These are phyloP conservation scores for Staphylotrichum tortipilum DNA, from an alignment of 495 filamentous ascomycete genomes.

Conservation along the genomic window DNA sequence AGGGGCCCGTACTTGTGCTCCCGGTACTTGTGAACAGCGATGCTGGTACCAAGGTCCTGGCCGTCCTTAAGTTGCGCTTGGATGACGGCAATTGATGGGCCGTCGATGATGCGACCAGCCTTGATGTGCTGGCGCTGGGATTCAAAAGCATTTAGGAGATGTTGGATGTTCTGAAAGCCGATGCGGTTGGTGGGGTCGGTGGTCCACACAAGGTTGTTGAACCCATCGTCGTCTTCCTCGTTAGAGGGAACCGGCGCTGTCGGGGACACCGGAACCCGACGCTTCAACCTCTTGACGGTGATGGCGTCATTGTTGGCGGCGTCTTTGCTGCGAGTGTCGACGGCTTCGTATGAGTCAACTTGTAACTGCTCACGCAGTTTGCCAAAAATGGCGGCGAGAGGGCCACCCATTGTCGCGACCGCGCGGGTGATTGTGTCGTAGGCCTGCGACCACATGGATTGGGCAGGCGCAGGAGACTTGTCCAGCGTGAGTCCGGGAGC, in stretches of 20 bases:
- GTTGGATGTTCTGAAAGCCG: conserved; percentile 6
- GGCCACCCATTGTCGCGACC: conserved; percentile 13
- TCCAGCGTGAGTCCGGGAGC: not conserved
- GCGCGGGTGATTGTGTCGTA: not conserved
- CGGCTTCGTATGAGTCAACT: conserved; percentile 4
- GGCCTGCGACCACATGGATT: conserved; percentile 10
- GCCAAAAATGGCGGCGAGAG: conserved; percentile 8
- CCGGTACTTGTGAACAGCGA: conserved; percentile 12
- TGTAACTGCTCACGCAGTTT: conserved; percentile 2
- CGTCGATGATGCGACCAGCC: not conserved
- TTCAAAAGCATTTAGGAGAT: not conserved
- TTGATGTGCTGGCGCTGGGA: conserved; percentile 2
- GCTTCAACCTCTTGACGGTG: conserved; percentile 23
- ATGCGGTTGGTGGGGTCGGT: conserved; percentile 9
- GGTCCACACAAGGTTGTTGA: conserved; percentile 11
- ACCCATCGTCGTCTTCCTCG: not conserved
- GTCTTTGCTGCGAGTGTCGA: conserved; percentile 14
- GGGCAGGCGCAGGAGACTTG: not conserved
- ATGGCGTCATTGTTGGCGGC: conserved; percentile 4
- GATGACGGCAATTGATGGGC: conserved; percentile 7
- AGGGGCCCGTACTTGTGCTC: not conserved
- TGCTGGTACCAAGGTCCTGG: conserved; percentile 12
- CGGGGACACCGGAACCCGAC: conserved; percentile 5
- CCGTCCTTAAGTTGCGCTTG: not conserved
- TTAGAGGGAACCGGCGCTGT: not conserved